Evolutionary conservation across 345 rosid genomes (phyloP).

Genomic region (Lumnitzera littorea): DNA sequence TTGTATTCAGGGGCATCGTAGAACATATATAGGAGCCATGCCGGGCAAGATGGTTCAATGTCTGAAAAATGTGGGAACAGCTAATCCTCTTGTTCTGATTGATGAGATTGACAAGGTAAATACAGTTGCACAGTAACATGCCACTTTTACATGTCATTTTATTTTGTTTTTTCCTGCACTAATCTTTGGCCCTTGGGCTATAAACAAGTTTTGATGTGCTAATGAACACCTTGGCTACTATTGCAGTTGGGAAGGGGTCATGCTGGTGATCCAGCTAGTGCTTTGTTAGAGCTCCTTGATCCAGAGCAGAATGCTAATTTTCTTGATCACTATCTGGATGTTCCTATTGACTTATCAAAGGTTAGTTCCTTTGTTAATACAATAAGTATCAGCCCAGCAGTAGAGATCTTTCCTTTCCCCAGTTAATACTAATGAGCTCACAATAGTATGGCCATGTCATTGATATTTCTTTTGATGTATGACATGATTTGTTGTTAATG

Average conservation of each 20-base stretch:
- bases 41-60: slow-evolving; percentile 99
- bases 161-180: neutral
- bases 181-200: no score
- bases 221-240: neutral
- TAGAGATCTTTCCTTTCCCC: no score
- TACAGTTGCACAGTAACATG: neutral
- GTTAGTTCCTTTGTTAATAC: slow-evolving; percentile 24
- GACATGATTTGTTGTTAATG: no score
- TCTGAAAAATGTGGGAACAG: slow-evolving; percentile 94
- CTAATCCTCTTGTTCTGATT: slow-evolving; percentile 96
- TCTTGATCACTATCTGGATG: slow-evolving; percentile 98
- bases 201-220: no score
- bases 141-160: neutral
- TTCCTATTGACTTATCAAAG: slow-evolving; percentile 92
- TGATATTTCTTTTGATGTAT: no score
- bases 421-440: no score
- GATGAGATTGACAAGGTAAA: slow-evolving; percentile 98
- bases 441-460: no score
- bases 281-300: slow-evolving; percentile 96
- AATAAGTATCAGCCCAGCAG: neutral
- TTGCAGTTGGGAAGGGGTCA: slow-evolving; percentile 94
- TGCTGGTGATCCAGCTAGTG: slow-evolving; percentile 99
- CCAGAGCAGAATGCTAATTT: slow-evolving; percentile 99
- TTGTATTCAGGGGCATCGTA: slow-evolving; percentile 83
- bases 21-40: slow-evolving; percentile 99